Evolutionary conservation across 1,284 basidiomycete species (phyloP).

Genomic region (Pseudozyma thailandica): DNA sequence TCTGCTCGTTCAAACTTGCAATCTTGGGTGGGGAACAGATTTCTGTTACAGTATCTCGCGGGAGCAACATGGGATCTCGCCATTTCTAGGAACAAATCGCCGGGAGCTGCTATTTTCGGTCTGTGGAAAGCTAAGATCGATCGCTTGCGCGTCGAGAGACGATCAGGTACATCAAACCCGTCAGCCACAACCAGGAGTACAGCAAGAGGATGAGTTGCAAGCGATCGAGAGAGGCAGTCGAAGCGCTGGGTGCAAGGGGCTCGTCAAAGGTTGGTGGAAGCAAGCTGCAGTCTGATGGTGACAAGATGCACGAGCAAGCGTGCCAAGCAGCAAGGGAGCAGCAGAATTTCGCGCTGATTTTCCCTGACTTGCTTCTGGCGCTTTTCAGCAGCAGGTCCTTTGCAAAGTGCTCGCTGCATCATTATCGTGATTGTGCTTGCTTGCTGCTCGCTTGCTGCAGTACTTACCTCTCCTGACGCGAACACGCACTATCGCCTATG

Average conservation of each 20-base stretch:
- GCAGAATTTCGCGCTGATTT: constrained; percentile 1
- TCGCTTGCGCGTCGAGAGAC: neutral
- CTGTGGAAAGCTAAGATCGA: neutral
- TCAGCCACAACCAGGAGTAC: neutral
- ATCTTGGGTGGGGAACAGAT: constrained; percentile 21
- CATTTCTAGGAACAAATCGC: constrained; percentile 5
- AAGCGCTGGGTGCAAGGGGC: constrained; percentile 11
- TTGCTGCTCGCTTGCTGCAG: neutral
- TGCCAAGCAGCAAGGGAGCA: constrained; percentile 30
- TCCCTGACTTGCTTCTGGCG: neutral
- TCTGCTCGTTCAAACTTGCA: too few relatives aligned
- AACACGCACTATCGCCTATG: neutral
- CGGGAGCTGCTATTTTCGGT: constrained; percentile 21
- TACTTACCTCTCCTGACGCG: neutral
- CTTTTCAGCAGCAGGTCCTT: too few relatives aligned
- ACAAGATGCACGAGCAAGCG: constrained; percentile 9
- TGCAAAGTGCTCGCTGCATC: too few relatives aligned
- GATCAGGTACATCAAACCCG: neutral
- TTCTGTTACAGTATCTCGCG: too few relatives aligned
- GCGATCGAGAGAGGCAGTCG: neutral
- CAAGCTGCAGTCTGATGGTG: neutral
- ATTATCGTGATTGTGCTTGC: neutral
- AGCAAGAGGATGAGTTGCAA: neutral
- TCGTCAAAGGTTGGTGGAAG: neutral
- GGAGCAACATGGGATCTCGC: neutral